Conservation (phyloP, 2,329 filamentous ascomycete species). For the Pseudomassariella vexata region DNA sequence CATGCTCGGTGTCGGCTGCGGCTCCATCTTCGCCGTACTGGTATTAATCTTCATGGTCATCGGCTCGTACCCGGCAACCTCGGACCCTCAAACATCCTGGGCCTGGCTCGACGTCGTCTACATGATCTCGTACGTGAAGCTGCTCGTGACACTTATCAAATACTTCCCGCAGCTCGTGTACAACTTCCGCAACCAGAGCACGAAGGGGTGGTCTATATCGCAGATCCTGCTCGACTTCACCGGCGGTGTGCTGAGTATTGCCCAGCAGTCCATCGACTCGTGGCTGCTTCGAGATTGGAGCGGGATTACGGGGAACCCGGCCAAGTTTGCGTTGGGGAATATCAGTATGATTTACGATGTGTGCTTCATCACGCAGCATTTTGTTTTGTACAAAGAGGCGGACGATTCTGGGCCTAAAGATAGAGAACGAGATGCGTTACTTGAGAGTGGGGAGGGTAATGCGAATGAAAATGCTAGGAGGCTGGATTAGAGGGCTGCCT, state of each 20-base stretch:
- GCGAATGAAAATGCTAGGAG: constrained; percentile 16
- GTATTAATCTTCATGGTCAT: constrained; percentile 41
- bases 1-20: constrained; percentile 65
- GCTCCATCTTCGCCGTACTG: constrained; percentile 53
- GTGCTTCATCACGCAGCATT: constrained; percentile 86
- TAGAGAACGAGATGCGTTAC: constrained; percentile 29
- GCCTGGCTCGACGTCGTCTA: constrained; percentile 59
- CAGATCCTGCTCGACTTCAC: constrained; percentile 79
- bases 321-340: constrained; percentile 83
- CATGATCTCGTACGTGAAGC: constrained; percentile 79
- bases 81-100: constrained; percentile 44
- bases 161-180: constrained; percentile 81
- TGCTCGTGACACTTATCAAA: constrained; percentile 83
- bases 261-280: constrained; percentile 80
- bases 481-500: constrained; percentile 27
- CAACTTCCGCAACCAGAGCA: constrained; percentile 82
- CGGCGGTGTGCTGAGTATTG: constrained; percentile 75
- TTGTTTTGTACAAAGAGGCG: constrained; percentile 59
- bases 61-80: constrained; percentile 25
- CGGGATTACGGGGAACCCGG: constrained; percentile 83
- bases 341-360: constrained; percentile 81
- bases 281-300: constrained; percentile 82
- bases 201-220: constrained; percentile 78
- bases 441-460: constrained; percentile 23
- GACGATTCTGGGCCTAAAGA: constrained; percentile 16